Evolutionary conservation across 148 eudicot genomes (phyloP), one percentile per base, ranked within the genome.

Genomic region (Rhododendron simsii): DNA sequence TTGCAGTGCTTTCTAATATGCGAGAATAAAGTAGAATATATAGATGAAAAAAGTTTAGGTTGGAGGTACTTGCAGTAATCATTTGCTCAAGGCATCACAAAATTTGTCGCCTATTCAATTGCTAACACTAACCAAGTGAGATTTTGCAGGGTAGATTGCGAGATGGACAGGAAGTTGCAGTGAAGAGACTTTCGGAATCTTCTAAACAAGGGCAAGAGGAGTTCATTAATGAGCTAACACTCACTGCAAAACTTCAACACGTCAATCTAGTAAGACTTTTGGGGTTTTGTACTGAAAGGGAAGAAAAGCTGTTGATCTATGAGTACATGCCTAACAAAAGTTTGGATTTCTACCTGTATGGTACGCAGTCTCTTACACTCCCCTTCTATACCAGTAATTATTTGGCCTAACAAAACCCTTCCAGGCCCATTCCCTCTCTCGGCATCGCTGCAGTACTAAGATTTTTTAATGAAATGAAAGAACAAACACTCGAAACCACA

Each of bases 211-310:
- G 93, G 48, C 16, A 71, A 12, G 90, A 89, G 77, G 91, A 89
- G 87, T 90, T 89, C 77, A 82, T 87, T 28, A 91, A 90, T 84
- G 93, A 91, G 87, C 90, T 90, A 26, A 26, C 90, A 80, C 89
- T 91, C 53, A 87, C 90, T 15, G 85, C 93, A 50, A 91, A 81
- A 71, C 90, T 91, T 78, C 93, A 91, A 74, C 93, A 91, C 84
- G 88, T 91, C 63, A 91, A 91, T 51, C 82, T 91, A 63, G 88
- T 90, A 20, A 89, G 82, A 82, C 83, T 91, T 53, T 41, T 88
- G 80, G 91, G 93, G 50, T 89, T 87, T 84, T 91, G 91, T 89
- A 84, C 86, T 2, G 86, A 84, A 89, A 85, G 85, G 78, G 88
- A 89, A 59, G 93, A 91, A 85, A 90, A 90, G 61, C 87, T 90